These are phyloP conservation scores for Fusarium stilboides DNA, from an alignment of 2,329 filamentous ascomycete genomes.

Conservation along the genomic window DNA sequence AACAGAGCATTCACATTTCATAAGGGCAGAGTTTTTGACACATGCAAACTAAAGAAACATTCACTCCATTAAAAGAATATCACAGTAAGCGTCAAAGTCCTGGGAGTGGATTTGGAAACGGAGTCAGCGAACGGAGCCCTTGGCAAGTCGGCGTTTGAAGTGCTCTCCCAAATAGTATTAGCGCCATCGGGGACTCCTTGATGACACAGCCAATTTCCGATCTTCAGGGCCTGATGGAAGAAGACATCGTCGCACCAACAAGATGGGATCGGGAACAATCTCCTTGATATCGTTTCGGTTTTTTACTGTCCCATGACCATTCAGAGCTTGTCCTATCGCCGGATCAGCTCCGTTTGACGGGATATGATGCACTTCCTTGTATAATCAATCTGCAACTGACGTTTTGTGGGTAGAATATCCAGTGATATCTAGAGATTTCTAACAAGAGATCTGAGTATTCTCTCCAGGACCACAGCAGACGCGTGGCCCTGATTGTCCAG, in stretches of 20 bases:
- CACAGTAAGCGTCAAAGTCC: not conserved
- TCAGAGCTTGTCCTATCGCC: not conserved
- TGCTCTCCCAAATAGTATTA: constrained; percentile 29
- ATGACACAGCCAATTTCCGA: constrained; percentile 50
- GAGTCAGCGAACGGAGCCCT: constrained; percentile 20
- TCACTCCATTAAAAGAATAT: constrained; percentile 16
- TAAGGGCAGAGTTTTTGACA: not conserved
- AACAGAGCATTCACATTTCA: too few species aligned
- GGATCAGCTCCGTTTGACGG: constrained; percentile 13
- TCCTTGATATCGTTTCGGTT: constrained; percentile 14
- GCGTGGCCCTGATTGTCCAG: not conserved
- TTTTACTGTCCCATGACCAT: constrained; percentile 26
- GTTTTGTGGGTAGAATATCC: not conserved
- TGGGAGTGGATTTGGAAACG: constrained; percentile 17
- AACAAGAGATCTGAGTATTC: constrained; percentile 8
- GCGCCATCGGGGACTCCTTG: constrained; percentile 45
- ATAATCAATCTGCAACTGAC: not conserved
- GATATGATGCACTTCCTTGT: not conserved
- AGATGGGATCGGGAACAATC: constrained; percentile 11
- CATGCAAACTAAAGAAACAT: not conserved
- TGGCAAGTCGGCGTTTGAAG: constrained; percentile 32
- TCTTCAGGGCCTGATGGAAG: constrained; percentile 23
- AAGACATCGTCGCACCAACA: constrained; percentile 19
- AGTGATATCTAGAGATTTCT: constrained; percentile 8
- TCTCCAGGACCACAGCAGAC: not conserved